These are phyloP conservation scores for Saccharomycopsis sp. DNA, from an alignment of 805 yeast species.

Conservation along the genomic window DNA sequence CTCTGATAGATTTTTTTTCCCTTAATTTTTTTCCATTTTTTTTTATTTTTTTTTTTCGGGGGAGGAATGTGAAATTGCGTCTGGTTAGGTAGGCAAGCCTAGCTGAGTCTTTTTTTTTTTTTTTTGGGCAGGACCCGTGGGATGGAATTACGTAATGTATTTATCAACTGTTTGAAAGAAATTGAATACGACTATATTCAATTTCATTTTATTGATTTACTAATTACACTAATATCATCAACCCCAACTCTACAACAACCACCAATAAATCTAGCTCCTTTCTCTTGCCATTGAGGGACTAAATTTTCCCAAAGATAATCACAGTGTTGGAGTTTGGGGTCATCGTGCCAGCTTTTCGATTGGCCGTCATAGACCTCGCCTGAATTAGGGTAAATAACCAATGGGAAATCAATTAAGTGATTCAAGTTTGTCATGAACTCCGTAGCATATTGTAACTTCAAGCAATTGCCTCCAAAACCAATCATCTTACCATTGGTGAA, in stretches of 20 bases:
- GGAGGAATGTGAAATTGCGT: too few relatives aligned
- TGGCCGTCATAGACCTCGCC: slow-evolving; percentile 57
- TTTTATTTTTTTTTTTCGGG: too few relatives aligned
- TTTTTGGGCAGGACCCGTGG: too few relatives aligned
- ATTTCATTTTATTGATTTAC: slow-evolving; percentile 3
- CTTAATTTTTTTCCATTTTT: too few relatives aligned
- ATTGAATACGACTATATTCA: too few relatives aligned
- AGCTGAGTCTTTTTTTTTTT: too few relatives aligned
- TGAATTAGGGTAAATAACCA: slow-evolving; percentile 67
- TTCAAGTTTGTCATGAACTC: slow-evolving; percentile 34
- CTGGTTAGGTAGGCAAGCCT: too few relatives aligned
- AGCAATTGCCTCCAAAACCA: slow-evolving; percentile 67
- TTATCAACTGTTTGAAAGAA: too few relatives aligned
- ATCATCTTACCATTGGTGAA: slow-evolving; percentile 27
- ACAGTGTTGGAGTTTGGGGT: slow-evolving; percentile 19
- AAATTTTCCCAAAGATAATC: slow-evolving; percentile 26
- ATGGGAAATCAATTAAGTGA: slow-evolving; percentile 27
- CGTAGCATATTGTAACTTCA: slow-evolving; percentile 37
- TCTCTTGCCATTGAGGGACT: slow-evolving; percentile 29
- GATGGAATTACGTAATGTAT: too few relatives aligned
- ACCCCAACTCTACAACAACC: slow-evolving; percentile 41
- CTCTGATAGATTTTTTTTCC: too few relatives aligned
- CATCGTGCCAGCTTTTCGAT: slow-evolving; percentile 35
- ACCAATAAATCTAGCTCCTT: slow-evolving; percentile 32
- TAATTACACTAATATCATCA: slow-evolving; percentile 24